Evolutionary conservation across 768 basidiomycete genomes (phyloP).

Genomic region (Russula dissimulans): DNA sequence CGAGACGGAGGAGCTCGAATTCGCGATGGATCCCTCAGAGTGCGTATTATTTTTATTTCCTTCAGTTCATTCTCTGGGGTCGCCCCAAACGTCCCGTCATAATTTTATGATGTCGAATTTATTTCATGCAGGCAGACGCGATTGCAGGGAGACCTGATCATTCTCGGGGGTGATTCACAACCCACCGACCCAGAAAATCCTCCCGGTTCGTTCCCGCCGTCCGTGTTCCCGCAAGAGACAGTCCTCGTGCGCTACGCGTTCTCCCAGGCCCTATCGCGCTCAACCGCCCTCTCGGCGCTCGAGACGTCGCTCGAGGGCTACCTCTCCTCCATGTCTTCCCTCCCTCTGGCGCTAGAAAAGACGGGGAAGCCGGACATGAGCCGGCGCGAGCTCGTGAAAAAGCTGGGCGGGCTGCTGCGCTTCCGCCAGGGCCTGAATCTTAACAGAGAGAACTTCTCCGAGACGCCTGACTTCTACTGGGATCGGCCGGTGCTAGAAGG

Average conservation of each 20-base stretch:
- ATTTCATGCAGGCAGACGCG: constrained; percentile 55
- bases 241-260: constrained; percentile 83
- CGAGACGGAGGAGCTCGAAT: constrained; percentile 88
- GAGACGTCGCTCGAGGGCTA: constrained; percentile 79
- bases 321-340: constrained; percentile 67
- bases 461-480: constrained; percentile 93
- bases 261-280: constrained; percentile 85
- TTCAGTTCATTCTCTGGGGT: too few relatives aligned
- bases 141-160: constrained; percentile 85
- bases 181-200: constrained; percentile 44
- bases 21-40: constrained; percentile 87
- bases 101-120: background rate
- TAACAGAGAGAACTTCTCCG: constrained; percentile 80
- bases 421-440: constrained; percentile 90
- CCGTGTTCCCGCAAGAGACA: constrained; percentile 55
- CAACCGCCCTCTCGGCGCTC: constrained; percentile 79
- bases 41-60: constrained; percentile 26
- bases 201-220: constrained; percentile 38
- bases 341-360: constrained; percentile 66
- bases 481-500: constrained; percentile 85
- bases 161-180: constrained; percentile 63
- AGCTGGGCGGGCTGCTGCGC: constrained; percentile 84
- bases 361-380: constrained; percentile 81
- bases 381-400: constrained; percentile 78
- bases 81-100: background rate